Evolutionary conservation across 306 rosid genomes (phyloP).

Genomic region (Carpinus viminea): DNA sequence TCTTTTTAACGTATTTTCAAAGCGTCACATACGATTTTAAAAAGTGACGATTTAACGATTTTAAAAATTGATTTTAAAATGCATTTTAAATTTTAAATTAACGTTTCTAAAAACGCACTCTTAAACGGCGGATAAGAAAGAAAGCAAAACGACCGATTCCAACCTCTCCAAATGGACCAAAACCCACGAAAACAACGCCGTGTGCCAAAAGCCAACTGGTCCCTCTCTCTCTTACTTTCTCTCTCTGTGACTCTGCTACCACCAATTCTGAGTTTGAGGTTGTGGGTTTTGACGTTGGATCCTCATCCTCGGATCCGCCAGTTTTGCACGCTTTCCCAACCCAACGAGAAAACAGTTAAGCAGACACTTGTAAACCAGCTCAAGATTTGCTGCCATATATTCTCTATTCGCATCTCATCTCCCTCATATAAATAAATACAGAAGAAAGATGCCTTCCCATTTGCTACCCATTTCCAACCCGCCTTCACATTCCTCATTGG

Average conservation of each 20-base stretch:
- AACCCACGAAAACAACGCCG: neutral
- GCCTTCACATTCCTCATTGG: constrained; percentile 9
- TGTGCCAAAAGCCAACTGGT: constrained; percentile 16
- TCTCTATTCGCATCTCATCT: neutral
- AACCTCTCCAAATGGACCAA: constrained; percentile 6
- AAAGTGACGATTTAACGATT: too few species aligned
- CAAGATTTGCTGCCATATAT: neutral
- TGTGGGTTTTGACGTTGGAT: neutral
- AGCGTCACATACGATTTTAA: too few species aligned
- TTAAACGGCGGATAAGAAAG: neutral
- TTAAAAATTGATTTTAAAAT: too few species aligned
- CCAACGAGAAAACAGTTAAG: neutral
- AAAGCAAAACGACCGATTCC: constrained; percentile 22
- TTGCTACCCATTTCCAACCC: constrained; percentile 51
- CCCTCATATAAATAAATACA: neutral
- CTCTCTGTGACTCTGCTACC: neutral
- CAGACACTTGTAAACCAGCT: neutral
- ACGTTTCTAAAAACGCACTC: too few species aligned
- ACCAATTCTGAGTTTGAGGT: neutral
- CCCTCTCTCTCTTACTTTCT: neutral
- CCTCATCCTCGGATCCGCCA: neutral
- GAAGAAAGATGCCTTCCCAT: constrained; percentile 61
- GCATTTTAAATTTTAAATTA: too few species aligned
- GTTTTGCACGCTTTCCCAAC: neutral
- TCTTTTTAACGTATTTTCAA: too few species aligned